Evolutionary conservation across 345 rosid genomes (phyloP).

Genomic region (Eucalyptus leucophloia): DNA sequence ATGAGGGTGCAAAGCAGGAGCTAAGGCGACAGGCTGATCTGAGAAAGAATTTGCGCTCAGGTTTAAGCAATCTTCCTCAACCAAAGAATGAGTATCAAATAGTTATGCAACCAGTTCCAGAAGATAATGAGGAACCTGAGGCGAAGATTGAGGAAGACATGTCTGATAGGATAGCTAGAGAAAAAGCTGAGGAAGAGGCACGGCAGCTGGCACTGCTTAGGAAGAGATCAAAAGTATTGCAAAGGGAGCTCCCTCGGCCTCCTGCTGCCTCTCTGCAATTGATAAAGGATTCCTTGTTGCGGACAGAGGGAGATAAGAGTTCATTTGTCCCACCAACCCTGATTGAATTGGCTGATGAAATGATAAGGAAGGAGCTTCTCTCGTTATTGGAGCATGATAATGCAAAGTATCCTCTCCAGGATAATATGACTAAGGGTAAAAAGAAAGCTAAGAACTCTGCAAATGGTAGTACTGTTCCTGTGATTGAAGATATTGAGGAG

Average conservation of each 20-base stretch:
- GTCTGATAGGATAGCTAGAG: constrained; percentile 89
- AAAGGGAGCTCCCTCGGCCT: constrained; percentile 96
- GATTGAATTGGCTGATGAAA: constrained; percentile 87
- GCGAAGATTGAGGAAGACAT: constrained; percentile 98
- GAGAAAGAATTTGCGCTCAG: constrained; percentile 61
- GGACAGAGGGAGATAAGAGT: constrained; percentile 83
- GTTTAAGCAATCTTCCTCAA: constrained; percentile 81
- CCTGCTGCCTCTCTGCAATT: constrained; percentile 85
- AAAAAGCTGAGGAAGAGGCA: constrained; percentile 93
- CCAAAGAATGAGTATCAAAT: constrained; percentile 94
- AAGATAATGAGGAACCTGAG: constrained; percentile 81
- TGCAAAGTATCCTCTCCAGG: constrained; percentile 98
- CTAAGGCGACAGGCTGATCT: constrained; percentile 70
- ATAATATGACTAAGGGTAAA: constrained; percentile 49
- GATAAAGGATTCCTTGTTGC: constrained; percentile 67
- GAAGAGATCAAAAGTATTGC: constrained; percentile 97
- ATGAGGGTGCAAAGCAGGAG: constrained; percentile 68
- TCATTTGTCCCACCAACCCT: constrained; percentile 85
- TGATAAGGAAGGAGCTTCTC: constrained; percentile 73
- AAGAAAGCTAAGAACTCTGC: constrained; percentile 73
- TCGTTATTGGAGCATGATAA: constrained; percentile 79
- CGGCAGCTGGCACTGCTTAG: constrained; percentile 68
- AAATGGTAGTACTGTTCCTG: constrained; percentile 37
- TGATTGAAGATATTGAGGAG: constrained; percentile 80
- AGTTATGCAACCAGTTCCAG: constrained; percentile 67